phyloP scores from a whole-genome alignment of 1,284 basidiomycete genomes.

The Amylostereum areolatum region DNA sequence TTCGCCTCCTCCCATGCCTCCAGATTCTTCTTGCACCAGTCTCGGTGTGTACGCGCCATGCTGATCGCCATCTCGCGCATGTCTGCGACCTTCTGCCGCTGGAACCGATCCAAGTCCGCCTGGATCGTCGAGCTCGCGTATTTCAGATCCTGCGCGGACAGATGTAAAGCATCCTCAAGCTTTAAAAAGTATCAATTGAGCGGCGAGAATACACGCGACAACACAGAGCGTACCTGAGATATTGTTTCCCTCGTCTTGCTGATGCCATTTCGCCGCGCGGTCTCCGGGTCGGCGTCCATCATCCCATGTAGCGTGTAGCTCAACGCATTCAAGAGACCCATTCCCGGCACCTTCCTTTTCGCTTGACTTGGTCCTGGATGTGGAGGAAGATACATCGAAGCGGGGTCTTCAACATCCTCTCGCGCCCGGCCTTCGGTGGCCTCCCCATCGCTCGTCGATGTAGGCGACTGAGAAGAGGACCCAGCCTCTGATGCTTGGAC shows the following conservation, averaged over 20 bases:
- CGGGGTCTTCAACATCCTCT: slow-evolving; percentile 23
- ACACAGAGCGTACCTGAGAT: slow-evolving; percentile 61
- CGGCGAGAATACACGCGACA: not conserved
- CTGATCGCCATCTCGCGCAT: slow-evolving; percentile 87
- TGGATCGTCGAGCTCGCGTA: slow-evolving; percentile 96
- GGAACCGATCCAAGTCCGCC: slow-evolving; percentile 96
- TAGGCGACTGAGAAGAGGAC: slow-evolving; percentile 7
- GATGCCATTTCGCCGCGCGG: slow-evolving; percentile 87
- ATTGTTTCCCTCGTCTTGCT: slow-evolving; percentile 93
- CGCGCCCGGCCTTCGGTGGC: slow-evolving; percentile 6
- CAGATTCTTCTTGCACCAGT: slow-evolving; percentile 96
- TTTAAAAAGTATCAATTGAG: slow-evolving; percentile 23
- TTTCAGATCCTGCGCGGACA: slow-evolving; percentile 88
- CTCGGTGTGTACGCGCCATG: slow-evolving; percentile 86
- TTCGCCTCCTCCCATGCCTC: slow-evolving; percentile 97
- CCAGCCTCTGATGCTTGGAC: slow-evolving; percentile 3
- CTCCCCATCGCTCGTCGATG: slow-evolving; percentile 2
- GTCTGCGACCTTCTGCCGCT: slow-evolving; percentile 97
- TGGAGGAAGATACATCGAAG: slow-evolving; percentile 55
- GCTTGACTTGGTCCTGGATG: slow-evolving; percentile 70
- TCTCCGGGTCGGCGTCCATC: slow-evolving; percentile 98
- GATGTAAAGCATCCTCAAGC: slow-evolving; percentile 89
- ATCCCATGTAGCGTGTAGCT: slow-evolving; percentile 95
- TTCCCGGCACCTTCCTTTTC: slow-evolving; percentile 61
- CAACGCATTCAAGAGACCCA: slow-evolving; percentile 87